Base-by-base conservation (phyloP, 202 grass and related monocot species). In the Sporobolus alterniflorus region DNA sequence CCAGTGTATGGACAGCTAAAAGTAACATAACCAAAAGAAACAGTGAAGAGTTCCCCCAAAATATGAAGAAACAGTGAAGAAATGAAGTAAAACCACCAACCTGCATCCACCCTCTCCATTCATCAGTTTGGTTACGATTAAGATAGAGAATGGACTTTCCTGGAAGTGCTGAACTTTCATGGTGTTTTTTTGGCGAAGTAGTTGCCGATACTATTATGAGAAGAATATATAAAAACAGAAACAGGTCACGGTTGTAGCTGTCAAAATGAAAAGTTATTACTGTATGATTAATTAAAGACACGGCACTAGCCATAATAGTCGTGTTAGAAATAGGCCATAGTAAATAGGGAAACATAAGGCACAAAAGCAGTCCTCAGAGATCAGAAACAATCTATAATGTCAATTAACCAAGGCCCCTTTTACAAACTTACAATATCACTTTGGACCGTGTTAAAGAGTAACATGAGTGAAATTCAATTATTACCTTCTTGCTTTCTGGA, bases 61-160 rank as follows among this genome's bases (percentile, higher is more conserved):
- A 5, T 4, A 69, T 64, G 16, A 65, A 82, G 44, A 67, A 79
- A 25, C 49, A 82, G 13, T 44, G 54, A 51, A 81, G 22, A 11
- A 44, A 6, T 77, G 41, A 85, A 74, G 61, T 74, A 62, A 67
- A 76, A 85, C 51, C 21, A 90, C 85, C 57, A 74, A 99, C 96
- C 96, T 99, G 96, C 96, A 99, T 99, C 93, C 91, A 99, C 21
- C 96, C 96, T 93, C 66, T 99, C 96, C 96, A 99, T 92, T 99
- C 96, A 59, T 99, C 96, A 60, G 96, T 99, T 83, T 99, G 96
- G 71, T 99, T 91, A n/a, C 96, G 89, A 74, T 99, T 99, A 74
- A 99, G 89, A 81, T 92, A 99, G 26, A 96, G 88, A 76, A 92
- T 88, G 36, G 93, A 84, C 65, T 99, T 99, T 22, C 96, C 96